Evolutionary conservation across 1,284 basidiomycete genomes (phyloP).

Genomic region (Ganoderma sinense): DNA sequence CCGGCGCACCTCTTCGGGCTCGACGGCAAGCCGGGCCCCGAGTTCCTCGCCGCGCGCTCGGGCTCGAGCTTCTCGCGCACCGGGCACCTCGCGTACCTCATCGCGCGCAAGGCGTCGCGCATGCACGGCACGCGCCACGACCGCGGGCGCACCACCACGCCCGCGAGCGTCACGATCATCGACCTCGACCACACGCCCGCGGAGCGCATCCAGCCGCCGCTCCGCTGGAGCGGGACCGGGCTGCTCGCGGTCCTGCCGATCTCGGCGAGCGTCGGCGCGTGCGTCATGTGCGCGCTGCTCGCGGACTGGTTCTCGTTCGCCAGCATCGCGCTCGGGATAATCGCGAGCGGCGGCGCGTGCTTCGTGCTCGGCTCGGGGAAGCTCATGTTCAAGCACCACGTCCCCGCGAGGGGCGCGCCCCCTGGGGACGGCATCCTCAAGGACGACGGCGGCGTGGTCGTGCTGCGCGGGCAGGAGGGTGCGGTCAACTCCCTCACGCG

Average conservation of each 20-base stretch:
- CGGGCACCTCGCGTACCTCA: slow-evolving; percentile 8
- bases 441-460: slow-evolving; percentile 8
- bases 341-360: slow-evolving; percentile 14
- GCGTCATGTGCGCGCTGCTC: slow-evolving; percentile 8
- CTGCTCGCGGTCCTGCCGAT: slow-evolving; percentile 16
- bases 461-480: slow-evolving; percentile 14
- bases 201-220: neutral
- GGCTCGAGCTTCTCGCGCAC: slow-evolving; percentile 10
- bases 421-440: slow-evolving; percentile 15
- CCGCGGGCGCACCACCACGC: neutral
- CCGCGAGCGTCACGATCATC: slow-evolving; percentile 11
- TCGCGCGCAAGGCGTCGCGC: neutral
- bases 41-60: slow-evolving; percentile 11
- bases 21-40: slow-evolving; percentile 11
- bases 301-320: slow-evolving; percentile 17
- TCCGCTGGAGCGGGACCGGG: neutral
- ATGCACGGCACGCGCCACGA: neutral
- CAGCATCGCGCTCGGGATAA: slow-evolving; percentile 17
- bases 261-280: slow-evolving; percentile 3
- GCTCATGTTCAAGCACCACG: slow-evolving; percentile 13
- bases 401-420: slow-evolving; percentile 1
- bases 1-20: slow-evolving; percentile 16
- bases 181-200: neutral
- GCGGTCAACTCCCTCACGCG: slow-evolving; percentile 19
- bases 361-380: slow-evolving; percentile 15